Conservation (phyloP, 1,139 yeast species). For the Diutina ranongensis region DNA sequence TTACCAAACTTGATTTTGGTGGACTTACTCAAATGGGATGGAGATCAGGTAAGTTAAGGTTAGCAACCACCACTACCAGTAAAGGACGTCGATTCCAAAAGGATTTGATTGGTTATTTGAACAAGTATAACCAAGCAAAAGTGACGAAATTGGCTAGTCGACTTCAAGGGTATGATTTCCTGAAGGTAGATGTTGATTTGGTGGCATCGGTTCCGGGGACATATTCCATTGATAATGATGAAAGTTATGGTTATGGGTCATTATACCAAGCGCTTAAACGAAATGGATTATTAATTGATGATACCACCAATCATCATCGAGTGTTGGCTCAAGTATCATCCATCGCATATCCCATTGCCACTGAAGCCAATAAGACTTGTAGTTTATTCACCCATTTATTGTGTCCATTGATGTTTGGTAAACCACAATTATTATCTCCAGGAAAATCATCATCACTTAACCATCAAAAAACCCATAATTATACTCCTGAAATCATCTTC, state of each 20-base stretch:
- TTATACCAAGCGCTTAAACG: slow-evolving; percentile 30
- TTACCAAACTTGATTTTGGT: slow-evolving; percentile 41
- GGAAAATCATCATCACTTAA: slow-evolving; percentile 17
- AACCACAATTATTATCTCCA: slow-evolving; percentile 14
- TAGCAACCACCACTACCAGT: slow-evolving; percentile 8
- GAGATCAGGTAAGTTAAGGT: slow-evolving; percentile 40
- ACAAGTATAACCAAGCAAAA: background rate
- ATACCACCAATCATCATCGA: slow-evolving; percentile 13
- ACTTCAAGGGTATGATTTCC: background rate
- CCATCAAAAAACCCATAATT: slow-evolving; percentile 20
- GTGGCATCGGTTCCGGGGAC: background rate
- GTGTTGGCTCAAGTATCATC: slow-evolving; percentile 48
- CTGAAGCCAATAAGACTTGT: slow-evolving; percentile 18
- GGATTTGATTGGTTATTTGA: slow-evolving; percentile 33
- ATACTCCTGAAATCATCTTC: slow-evolving; percentile 37
- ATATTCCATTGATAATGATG: background rate
- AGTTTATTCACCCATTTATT: slow-evolving; percentile 48
- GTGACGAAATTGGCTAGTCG: background rate
- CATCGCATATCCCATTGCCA: slow-evolving; percentile 39
- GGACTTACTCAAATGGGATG: slow-evolving; percentile 56
- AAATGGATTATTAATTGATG: slow-evolving; percentile 19
- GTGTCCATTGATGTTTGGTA: slow-evolving; percentile 29
- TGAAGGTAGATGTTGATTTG: background rate
- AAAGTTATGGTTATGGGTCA: slow-evolving; percentile 4
- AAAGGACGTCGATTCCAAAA: slow-evolving; percentile 16